phyloP scores from a whole-genome alignment of 2,329 filamentous ascomycete species.

The Xylariaceae sp. region DNA sequence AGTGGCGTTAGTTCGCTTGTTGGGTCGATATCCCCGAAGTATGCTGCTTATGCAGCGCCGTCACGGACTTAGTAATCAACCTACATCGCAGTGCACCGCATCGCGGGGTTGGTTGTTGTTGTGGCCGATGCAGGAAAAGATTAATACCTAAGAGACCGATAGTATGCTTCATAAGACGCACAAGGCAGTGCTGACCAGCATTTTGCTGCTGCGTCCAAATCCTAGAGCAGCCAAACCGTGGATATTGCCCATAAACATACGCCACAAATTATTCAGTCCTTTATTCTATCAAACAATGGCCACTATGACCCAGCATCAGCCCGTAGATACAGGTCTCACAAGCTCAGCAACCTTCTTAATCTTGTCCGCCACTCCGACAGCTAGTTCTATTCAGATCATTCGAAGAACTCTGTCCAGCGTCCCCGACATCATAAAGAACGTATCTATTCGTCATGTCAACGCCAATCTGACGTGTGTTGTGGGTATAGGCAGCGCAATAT shows the following conservation, averaged over 20 bases:
- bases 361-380: slow-evolving; percentile 11
- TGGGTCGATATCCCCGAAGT: no score
- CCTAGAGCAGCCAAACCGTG: slow-evolving; percentile 7
- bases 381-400: slow-evolving; percentile 7
- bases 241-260: not conserved
- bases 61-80: not conserved
- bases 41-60: slow-evolving; percentile 4
- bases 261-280: not conserved
- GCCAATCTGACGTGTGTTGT: slow-evolving; percentile 58
- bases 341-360: slow-evolving; percentile 24
- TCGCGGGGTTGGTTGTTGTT: no score
- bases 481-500: slow-evolving; percentile 58
- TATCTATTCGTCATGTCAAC: slow-evolving; percentile 55
- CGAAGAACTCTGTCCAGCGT: slow-evolving; percentile 46
- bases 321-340: slow-evolving; percentile 21
- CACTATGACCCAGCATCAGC: slow-evolving; percentile 19
- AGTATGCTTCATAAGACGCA: slow-evolving; percentile 17
- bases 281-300: slow-evolving; percentile 7
- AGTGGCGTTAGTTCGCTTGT: no score
- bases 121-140: no score
- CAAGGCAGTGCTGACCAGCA: not conserved
- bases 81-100: not conserved
- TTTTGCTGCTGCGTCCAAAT: not conserved
- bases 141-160: not conserved
- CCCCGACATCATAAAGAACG: slow-evolving; percentile 56